Conservation (phyloP, 306 rosid species). For the Pyrus bretschneideri region DNA sequence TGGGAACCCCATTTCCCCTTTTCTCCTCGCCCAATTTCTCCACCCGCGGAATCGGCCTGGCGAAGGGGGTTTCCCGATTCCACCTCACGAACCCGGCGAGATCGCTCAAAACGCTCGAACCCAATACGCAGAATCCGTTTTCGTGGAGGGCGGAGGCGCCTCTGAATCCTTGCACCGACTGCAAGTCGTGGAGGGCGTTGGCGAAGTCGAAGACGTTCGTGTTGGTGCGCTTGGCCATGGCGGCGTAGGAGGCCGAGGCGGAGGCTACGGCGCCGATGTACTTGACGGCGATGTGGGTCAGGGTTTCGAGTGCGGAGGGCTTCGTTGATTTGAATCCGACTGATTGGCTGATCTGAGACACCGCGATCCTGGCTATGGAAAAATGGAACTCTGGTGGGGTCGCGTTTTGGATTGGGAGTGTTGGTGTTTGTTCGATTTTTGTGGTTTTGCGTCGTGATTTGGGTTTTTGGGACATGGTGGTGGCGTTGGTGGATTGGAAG, state of each 20-base stretch:
- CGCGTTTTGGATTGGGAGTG: not conserved
- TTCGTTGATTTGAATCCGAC: slow-evolving; percentile 41
- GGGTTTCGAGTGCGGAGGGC: slow-evolving; percentile 44
- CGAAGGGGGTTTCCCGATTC: slow-evolving; percentile 37
- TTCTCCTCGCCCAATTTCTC: not conserved
- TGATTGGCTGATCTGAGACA: slow-evolving; percentile 63
- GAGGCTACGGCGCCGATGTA: slow-evolving; percentile 39
- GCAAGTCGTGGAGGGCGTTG: slow-evolving; percentile 51
- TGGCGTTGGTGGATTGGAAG: not conserved
- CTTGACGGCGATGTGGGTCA: slow-evolving; percentile 42
- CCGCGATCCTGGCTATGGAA: slow-evolving; percentile 44
- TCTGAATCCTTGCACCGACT: slow-evolving; percentile 38
- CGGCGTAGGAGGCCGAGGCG: slow-evolving; percentile 41
- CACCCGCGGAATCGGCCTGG: slow-evolving; percentile 37
- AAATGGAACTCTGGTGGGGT: slow-evolving; percentile 46
- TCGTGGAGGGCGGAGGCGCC: slow-evolving; percentile 35
- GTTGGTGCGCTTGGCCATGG: slow-evolving; percentile 44
- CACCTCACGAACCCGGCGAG: slow-evolving; percentile 32
- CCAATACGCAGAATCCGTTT: slow-evolving; percentile 19
- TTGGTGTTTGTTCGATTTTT: not conserved
- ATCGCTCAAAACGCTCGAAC: slow-evolving; percentile 39
- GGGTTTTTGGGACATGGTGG: slow-evolving; percentile 8
- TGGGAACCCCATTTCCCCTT: not conserved
- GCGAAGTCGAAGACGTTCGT: slow-evolving; percentile 57
- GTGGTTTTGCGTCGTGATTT: not conserved